Evolutionary conservation across 2,329 filamentous ascomycete species (phyloP).

Genomic region (Plectosphaerella cucumerina): DNA sequence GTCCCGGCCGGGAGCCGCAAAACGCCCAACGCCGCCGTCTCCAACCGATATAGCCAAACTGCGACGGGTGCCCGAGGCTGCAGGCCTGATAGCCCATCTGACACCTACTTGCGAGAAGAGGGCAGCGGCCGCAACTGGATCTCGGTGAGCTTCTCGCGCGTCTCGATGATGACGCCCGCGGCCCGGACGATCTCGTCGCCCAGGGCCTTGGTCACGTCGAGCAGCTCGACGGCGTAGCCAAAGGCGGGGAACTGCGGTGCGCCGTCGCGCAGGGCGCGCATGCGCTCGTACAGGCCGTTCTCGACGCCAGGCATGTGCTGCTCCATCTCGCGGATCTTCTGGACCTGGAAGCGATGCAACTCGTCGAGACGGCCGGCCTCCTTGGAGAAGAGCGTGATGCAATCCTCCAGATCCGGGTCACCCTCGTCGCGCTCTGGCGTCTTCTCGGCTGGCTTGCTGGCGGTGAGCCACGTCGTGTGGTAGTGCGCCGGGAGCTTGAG

Average conservation of each 20-base stretch:
- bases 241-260: slow-evolving; percentile 11
- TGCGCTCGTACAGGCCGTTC: slow-evolving; percentile 35
- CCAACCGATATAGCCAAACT: no score
- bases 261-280: slow-evolving; percentile 12
- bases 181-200: slow-evolving; percentile 14
- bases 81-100: neutral
- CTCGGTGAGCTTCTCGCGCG: slow-evolving; percentile 16
- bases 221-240: slow-evolving; percentile 11
- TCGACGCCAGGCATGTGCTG: slow-evolving; percentile 44
- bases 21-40: no score
- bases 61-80: neutral
- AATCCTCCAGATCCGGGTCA: slow-evolving; percentile 29
- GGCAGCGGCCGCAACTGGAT: slow-evolving; percentile 12
- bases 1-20: no score
- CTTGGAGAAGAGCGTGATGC: slow-evolving; percentile 12
- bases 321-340: slow-evolving; percentile 35
- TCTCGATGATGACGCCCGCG: slow-evolving; percentile 11
- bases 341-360: slow-evolving; percentile 33
- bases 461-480: slow-evolving; percentile 42
- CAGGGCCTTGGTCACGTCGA: slow-evolving; percentile 15
- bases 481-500: slow-evolving; percentile 63
- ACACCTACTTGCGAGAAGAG: neutral
- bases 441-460: slow-evolving; percentile 18
- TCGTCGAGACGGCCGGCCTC: slow-evolving; percentile 21
- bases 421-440: slow-evolving; percentile 31